Evolutionary conservation across 108 stramenopile species (phyloP).

Genomic region (Aureococcus anophagefferens): DNA sequence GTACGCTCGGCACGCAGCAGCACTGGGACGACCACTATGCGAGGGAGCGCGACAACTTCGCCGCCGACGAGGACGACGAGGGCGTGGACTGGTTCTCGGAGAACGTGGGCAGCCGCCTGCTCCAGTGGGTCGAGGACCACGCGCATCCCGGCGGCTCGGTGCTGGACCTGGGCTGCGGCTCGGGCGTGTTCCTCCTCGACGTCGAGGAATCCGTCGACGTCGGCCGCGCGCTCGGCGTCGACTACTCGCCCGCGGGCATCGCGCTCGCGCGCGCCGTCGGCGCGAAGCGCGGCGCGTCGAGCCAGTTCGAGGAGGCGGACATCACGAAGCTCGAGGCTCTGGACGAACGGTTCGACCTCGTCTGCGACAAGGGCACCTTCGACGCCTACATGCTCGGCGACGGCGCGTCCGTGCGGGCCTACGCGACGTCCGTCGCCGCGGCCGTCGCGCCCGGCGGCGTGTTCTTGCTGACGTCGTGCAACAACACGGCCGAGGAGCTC

Average conservation of each 20-base stretch:
- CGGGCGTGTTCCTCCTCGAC: not conserved
- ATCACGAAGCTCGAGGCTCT: not conserved
- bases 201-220: not conserved
- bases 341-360: not conserved
- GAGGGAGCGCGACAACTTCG: not conserved
- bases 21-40: not conserved
- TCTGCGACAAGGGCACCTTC: not conserved
- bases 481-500: not conserved
- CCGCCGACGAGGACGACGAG: not conserved
- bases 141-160: not conserved
- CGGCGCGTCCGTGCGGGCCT: not conserved
- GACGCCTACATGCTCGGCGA: not conserved
- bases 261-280: not conserved
- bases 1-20: not conserved
- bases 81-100: constrained; percentile 1
- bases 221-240: not conserved
- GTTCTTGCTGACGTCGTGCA: not conserved
- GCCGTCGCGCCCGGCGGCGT: not conserved
- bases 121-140: not conserved
- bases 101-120: not conserved
- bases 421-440: not conserved
- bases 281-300: not conserved
- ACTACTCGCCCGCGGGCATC: not conserved
- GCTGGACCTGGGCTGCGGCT: not conserved
- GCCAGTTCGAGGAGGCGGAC: not conserved